Percentiles rank a stretch among this genome's conserved stretches.
These are phyloP conservation scores for Balakata baccata DNA, from an alignment of 345 rosid species.

Conservation along the genomic window DNA sequence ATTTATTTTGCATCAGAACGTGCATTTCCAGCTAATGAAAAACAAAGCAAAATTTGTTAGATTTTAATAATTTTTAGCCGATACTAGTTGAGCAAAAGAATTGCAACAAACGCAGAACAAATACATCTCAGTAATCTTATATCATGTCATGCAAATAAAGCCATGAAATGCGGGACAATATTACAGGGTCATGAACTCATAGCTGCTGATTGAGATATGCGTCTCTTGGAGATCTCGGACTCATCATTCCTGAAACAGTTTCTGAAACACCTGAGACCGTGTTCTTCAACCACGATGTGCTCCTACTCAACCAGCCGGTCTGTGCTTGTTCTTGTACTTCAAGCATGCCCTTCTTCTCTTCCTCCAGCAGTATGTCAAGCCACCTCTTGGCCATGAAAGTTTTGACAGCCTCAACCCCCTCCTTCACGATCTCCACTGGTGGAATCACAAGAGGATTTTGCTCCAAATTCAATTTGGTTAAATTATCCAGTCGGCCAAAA, in stretches of 20 bases:
- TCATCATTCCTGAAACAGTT: slow-evolving; percentile 31
- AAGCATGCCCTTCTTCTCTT: slow-evolving; percentile 49
- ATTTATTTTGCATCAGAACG: too few species aligned
- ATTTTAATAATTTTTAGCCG: too few species aligned
- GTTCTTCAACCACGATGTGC: slow-evolving; percentile 70
- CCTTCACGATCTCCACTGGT: slow-evolving; percentile 52
- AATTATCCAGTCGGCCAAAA: slow-evolving; percentile 71
- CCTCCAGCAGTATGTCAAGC: slow-evolving; percentile 64
- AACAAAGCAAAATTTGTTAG: too few species aligned
- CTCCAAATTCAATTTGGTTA: slow-evolving; percentile 65
- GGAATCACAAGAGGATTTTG: slow-evolving; percentile 74
- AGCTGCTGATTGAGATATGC: slow-evolving; percentile 77
- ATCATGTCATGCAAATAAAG: not conserved
- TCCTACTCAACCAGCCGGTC: slow-evolving; percentile 76
- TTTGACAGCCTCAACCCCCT: slow-evolving; percentile 73
- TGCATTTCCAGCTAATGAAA: too few species aligned
- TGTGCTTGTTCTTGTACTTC: slow-evolving; percentile 47
- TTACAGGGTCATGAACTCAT: slow-evolving; percentile 24
- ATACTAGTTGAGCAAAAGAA: not conserved
- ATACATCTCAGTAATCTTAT: not conserved
- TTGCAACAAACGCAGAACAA: not conserved
- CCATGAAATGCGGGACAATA: not conserved
- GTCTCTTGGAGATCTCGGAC: slow-evolving; percentile 49
- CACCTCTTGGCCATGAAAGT: slow-evolving; percentile 73
- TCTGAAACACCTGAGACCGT: slow-evolving; percentile 41